Evolutionary conservation across 2,329 filamentous ascomycete genomes (phyloP).

Genomic region (Knufia fluminis): DNA sequence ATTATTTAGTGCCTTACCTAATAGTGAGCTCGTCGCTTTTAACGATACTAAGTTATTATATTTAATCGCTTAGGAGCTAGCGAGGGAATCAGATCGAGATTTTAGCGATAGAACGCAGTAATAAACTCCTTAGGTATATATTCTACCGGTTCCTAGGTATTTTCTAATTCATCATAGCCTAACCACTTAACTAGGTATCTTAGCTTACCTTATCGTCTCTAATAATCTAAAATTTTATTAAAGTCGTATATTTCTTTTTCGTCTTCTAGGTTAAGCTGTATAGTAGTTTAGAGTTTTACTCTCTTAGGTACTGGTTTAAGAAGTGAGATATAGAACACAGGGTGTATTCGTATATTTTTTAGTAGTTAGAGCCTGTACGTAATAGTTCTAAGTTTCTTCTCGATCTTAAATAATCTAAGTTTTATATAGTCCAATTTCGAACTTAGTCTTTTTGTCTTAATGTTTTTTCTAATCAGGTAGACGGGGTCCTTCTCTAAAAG

Average conservation of each 20-base stretch:
- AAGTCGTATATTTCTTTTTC: slow-evolving; percentile 4
- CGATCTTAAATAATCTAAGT: slow-evolving; percentile 11
- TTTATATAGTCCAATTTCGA: slow-evolving; percentile 11
- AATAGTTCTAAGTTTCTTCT: slow-evolving; percentile 9
- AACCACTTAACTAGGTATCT: slow-evolving; percentile 13
- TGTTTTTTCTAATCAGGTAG: slow-evolving; percentile 13
- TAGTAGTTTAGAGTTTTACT: neutral
- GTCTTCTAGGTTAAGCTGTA: neutral
- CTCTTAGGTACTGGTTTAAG: slow-evolving; percentile 6
- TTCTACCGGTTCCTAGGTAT: slow-evolving; percentile 10
- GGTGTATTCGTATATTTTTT: slow-evolving; percentile 10
- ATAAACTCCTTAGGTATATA: slow-evolving; percentile 1
- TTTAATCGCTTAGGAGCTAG: too few species aligned
- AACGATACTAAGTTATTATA: neutral
- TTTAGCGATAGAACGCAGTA: neutral
- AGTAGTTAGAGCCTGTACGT: slow-evolving; percentile 9
- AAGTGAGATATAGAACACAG: slow-evolving; percentile 10
- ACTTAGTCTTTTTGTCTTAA: slow-evolving; percentile 13
- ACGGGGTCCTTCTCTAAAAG: slow-evolving; percentile 6
- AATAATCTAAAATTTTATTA: slow-evolving; percentile 1
- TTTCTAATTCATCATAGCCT: slow-evolving; percentile 9
- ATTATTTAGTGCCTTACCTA: neutral
- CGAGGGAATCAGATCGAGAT: neutral
- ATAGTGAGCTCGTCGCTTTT: neutral
- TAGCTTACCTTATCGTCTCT: neutral